Base-by-base conservation (phyloP, 305 asterid genomes). In the Withania somnifera region DNA sequence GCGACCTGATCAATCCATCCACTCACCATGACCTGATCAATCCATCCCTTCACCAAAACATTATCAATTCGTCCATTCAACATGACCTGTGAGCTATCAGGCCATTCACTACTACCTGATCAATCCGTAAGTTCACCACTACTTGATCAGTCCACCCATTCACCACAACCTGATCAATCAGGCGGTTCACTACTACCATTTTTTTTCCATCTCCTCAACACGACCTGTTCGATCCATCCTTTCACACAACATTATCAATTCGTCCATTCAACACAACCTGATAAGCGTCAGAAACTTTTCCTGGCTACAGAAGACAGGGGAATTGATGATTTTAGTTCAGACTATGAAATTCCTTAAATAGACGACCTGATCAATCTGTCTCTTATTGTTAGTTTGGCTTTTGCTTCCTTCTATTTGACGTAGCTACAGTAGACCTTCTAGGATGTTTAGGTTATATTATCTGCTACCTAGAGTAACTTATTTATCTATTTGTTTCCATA, bases 241-340 rank as follows among this genome's bases (percentile, higher is more conserved):
- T n/a, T 54, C 13, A 54, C 61, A 7, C 24, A 6, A 38, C 45
- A 8, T 38, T 8, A 38, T 38, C 45, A 34, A 34, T 34, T 6
- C 38, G 5, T 34, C 38, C 38, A 5, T 34, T 34, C 38, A 34
- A 0, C 38, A 34, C 38, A 28, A 56, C 63, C 73, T 1, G 94
- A 91, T 83, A 88, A 87, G 51, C 93, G 91, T 6, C 90, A 89
- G 79, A 87, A 88, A 83, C 87, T 94, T 14, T 86, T 93, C 83
- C 94, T 97, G 0, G 95, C 95, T 13, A 95, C 93, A 4, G 80
- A 78, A 5, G 92, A 89, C 69, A 88, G 97, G 82, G 91, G 96
- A 83, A 45, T 88, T 36, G 89, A 91, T 83, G 83, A 81, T 80
- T 95, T 95, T 38, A 91, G 98, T 83, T 95, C 98, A 47, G 98